phyloP scores from a whole-genome alignment of 441 rosid species.

The Pelargonium fulgidum region DNA sequence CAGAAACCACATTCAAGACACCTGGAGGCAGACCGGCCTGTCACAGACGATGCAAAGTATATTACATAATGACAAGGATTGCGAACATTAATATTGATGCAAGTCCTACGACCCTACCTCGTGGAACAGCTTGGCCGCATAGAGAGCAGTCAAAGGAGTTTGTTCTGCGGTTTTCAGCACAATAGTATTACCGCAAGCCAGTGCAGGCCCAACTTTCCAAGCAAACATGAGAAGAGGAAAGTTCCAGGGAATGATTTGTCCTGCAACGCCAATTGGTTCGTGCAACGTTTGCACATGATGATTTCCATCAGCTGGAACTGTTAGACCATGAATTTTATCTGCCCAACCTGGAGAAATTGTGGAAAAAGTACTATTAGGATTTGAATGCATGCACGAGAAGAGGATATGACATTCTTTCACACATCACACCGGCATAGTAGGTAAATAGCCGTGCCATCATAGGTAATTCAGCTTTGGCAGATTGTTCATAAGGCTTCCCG shows the following conservation, averaged over 20 bases:
- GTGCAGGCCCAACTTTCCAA: constrained; percentile 60
- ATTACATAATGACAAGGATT: constrained; percentile 35
- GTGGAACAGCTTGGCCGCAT: constrained; percentile 35
- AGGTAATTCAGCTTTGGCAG: constrained; percentile 58
- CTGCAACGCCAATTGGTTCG: constrained; percentile 70
- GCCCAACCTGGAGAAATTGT: constrained; percentile 33
- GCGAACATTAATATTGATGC: not conserved
- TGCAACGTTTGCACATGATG: constrained; percentile 53
- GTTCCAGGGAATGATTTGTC: constrained; percentile 66
- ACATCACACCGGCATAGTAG: not conserved
- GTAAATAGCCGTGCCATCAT: constrained; percentile 23
- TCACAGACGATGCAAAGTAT: constrained; percentile 9
- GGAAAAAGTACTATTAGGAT: not conserved
- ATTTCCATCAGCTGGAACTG: constrained; percentile 45
- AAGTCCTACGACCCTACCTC: constrained; percentile 56
- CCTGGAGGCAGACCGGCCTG: constrained; percentile 97
- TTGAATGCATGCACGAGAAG: not conserved
- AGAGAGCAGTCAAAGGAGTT: constrained; percentile 58
- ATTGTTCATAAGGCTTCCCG: constrained; percentile 75
- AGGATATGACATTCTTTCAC: constrained; percentile 20
- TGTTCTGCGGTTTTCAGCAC: constrained; percentile 70
- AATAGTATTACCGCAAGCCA: constrained; percentile 59
- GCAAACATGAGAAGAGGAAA: constrained; percentile 49
- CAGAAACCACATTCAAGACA: constrained; percentile 80
- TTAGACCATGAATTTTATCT: constrained; percentile 61